Evolutionary conservation across 2,329 filamentous ascomycete genomes (phyloP).

Genomic region (Alternaria panax): DNA sequence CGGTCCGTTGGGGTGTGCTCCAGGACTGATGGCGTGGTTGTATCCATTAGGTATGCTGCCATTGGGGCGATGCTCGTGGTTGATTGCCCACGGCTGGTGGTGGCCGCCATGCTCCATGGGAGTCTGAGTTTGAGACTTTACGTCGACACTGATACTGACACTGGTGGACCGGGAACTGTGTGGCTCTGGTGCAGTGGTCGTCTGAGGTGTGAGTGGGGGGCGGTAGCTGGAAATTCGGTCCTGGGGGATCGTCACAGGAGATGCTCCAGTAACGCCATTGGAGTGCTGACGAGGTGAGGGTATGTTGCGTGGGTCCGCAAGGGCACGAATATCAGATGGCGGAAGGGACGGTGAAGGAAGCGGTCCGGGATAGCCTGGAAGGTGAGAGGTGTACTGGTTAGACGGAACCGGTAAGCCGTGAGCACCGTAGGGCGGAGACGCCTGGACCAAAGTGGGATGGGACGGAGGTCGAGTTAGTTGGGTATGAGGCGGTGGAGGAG

Average conservation of each 20-base stretch:
- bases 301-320: constrained; percentile 44
- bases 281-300: constrained; percentile 46
- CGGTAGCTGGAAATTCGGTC: constrained; percentile 45
- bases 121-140: constrained; percentile 36
- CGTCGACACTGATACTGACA: constrained; percentile 35
- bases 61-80: constrained; percentile 45
- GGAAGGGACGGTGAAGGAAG: constrained; percentile 44
- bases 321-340: constrained; percentile 44
- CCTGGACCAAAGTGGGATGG: constrained; percentile 42
- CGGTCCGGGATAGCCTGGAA: constrained; percentile 31
- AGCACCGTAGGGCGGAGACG: constrained; percentile 37
- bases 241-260: constrained; percentile 43
- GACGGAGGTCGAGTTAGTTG: constrained; percentile 40
- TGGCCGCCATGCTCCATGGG: constrained; percentile 49
- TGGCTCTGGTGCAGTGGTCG: constrained; percentile 30
- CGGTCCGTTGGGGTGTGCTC: constrained; percentile 36
- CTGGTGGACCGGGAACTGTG: constrained; percentile 36
- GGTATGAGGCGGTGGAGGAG: constrained; percentile 41
- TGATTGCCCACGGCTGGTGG: constrained; percentile 42
- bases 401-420: constrained; percentile 37
- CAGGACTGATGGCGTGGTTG: constrained; percentile 38
- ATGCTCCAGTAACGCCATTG: constrained; percentile 43
- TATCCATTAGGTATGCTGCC: constrained; percentile 46
- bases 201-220: constrained; percentile 42
- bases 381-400: constrained; percentile 31